Conservation (phyloP, 2,329 filamentous ascomycete genomes). For the Neofusicoccum laricinum region DNA sequence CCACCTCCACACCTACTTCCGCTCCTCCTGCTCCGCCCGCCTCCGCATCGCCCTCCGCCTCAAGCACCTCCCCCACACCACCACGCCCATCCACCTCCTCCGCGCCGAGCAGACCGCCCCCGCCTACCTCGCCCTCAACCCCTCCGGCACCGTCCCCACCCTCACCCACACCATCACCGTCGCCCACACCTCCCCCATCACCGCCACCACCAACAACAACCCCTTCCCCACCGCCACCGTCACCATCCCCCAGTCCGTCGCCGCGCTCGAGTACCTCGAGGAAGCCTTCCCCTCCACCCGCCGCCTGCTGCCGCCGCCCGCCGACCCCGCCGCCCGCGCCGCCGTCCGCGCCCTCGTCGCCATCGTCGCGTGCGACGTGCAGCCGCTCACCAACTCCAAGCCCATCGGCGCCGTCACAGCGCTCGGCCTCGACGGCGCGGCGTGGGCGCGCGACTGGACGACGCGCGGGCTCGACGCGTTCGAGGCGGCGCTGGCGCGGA, state of each 20-base stretch:
- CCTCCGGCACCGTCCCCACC: constrained; percentile 28
- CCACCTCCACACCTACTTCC: constrained; percentile 59
- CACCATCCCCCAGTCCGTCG: constrained; percentile 49
- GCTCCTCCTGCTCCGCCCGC: constrained; percentile 61
- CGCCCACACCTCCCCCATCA: constrained; percentile 18
- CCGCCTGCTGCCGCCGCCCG: constrained; percentile 46
- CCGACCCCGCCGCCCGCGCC: constrained; percentile 45
- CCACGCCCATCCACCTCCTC: constrained; percentile 53
- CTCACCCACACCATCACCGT: constrained; percentile 39
- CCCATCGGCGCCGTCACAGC: constrained; percentile 50
- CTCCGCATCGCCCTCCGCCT: constrained; percentile 52
- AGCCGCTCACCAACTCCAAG: constrained; percentile 59
- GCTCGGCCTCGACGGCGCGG: constrained; percentile 43
- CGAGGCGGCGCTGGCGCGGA: constrained; percentile 42
- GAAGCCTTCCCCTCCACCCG: constrained; percentile 46
- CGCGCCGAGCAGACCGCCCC: constrained; percentile 50
- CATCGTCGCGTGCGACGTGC: constrained; percentile 57
- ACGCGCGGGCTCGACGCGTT: constrained; percentile 55
- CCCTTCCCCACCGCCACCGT: constrained; percentile 29
- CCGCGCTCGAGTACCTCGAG: constrained; percentile 62
- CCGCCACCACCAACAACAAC: too few relatives aligned
- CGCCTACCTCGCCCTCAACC: constrained; percentile 51
- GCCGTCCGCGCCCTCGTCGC: constrained; percentile 52
- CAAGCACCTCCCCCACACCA: constrained; percentile 48
- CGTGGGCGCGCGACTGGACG: constrained; percentile 55